A percentile compares a stretch with the other conserved stretches of the same genome.
phyloP scores from a whole-genome alignment of 2,329 filamentous ascomycete genomes.

The Biscogniauxia mediterranea region DNA sequence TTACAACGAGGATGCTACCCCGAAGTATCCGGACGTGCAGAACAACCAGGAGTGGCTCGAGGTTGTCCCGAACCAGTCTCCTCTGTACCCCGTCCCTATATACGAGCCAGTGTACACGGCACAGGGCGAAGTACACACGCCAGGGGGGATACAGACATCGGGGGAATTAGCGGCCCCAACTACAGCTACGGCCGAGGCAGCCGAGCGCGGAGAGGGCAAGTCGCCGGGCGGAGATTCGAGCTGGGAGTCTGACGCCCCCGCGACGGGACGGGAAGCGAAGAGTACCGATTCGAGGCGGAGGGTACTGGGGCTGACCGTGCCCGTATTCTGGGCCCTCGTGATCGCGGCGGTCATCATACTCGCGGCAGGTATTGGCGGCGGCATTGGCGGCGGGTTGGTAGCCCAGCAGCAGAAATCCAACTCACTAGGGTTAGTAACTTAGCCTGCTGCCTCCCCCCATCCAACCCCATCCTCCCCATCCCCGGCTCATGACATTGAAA shows the following conservation, averaged over 20 bases:
- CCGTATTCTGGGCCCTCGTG: conserved; percentile 25
- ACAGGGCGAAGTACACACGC: neutral
- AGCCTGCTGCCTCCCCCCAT: too few relatives aligned
- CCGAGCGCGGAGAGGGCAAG: conserved; percentile 1
- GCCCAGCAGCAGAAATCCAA: conserved; percentile 15
- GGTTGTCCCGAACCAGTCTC: neutral
- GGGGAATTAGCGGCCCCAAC: conserved; percentile 1
- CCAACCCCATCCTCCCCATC: too few relatives aligned
- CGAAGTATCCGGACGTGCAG: neutral
- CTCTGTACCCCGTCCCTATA: neutral
- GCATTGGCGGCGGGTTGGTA: conserved; percentile 24
- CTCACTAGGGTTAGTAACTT: conserved; percentile 11
- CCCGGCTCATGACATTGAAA: neutral
- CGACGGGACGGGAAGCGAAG: neutral
- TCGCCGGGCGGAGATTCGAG: neutral
- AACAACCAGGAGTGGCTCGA: neutral
- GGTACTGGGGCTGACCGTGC: conserved; percentile 24
- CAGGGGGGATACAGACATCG: neutral
- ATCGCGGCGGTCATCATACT: conserved; percentile 22
- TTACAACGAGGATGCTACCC: neutral
- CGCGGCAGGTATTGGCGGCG: conserved; percentile 24
- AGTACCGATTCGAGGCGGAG: neutral
- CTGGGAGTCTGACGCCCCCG: neutral
- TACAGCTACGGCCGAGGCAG: neutral
- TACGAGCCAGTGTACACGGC: neutral